Conservation (phyloP, 1,284 basidiomycete species). For the Ceratobasidium papillatum region DNA sequence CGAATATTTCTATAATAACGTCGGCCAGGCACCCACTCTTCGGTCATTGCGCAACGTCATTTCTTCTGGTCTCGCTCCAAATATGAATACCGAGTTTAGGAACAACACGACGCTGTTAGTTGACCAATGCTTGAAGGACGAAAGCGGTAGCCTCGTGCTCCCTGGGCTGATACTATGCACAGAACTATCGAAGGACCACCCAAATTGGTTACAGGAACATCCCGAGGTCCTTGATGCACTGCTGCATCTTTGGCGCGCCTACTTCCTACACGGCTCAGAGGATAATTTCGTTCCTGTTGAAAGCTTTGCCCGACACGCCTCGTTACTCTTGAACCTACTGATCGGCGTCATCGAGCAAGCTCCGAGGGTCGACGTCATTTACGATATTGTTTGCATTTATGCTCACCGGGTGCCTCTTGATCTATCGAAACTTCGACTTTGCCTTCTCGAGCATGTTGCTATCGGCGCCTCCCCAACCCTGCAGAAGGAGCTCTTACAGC, state of each 20-base stretch:
- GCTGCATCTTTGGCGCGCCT: slow-evolving; percentile 75
- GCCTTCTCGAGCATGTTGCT: slow-evolving; percentile 89
- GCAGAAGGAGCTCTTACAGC: slow-evolving; percentile 82
- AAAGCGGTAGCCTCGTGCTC: slow-evolving; percentile 64
- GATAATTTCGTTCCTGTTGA: slow-evolving; percentile 51
- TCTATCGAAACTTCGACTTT: slow-evolving; percentile 81
- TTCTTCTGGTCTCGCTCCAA: slow-evolving; percentile 77
- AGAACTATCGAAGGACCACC: slow-evolving; percentile 75
- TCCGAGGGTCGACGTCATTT: slow-evolving; percentile 74
- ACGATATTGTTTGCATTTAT: slow-evolving; percentile 88
- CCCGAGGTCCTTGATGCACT: slow-evolving; percentile 72
- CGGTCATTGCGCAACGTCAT: slow-evolving; percentile 84
- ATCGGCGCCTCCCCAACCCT: slow-evolving; percentile 63
- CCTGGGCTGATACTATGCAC: slow-evolving; percentile 80
- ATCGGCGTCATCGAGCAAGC: slow-evolving; percentile 44
- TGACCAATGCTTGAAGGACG: slow-evolving; percentile 64
- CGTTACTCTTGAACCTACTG: slow-evolving; percentile 29
- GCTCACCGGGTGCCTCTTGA: slow-evolving; percentile 86
- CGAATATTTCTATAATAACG: slow-evolving; percentile 83
- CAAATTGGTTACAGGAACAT: slow-evolving; percentile 78
- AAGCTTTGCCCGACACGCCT: slow-evolving; percentile 54
- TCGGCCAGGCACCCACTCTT: slow-evolving; percentile 78
- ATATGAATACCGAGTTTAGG: slow-evolving; percentile 77
- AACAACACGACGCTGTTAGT: slow-evolving; percentile 72
- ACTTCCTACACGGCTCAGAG: slow-evolving; percentile 47